Evolutionary conservation across 192 early-diverging fungal genomes (phyloP), one percentile per base, ranked within the genome.

Genomic region (Coemansia sp.): DNA sequence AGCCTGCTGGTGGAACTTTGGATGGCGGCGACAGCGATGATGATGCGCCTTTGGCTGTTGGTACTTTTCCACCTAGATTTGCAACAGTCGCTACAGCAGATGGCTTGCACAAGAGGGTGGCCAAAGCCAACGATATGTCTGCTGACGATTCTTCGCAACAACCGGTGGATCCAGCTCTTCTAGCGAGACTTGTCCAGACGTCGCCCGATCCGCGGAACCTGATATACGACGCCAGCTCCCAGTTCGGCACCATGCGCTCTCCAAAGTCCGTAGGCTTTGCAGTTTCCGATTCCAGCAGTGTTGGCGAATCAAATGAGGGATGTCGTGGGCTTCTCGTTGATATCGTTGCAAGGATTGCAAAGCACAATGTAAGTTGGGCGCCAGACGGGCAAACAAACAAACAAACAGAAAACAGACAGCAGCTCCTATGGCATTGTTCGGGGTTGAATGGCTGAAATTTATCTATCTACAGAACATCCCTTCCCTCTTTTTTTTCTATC

Each of bases 181-280:
- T 82, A 49, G 74, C 79, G 0, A 63, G 39, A 65, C 71, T 82
- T 12, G 74, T 82, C 32, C 74, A 69, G 43, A 60, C 65, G 16
- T 82, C 79, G 64, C 79, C 80, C 8, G 80, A 83, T 42, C 80
- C 80, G 39, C 80, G 80, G 18, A 83, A 51, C 40, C 66, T 83
- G 26, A 83, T 83, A 41, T 83, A 83, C 66, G 80, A 74, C 56
- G 71, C 72, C 8, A 67, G 55, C n/a, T 83, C 80, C 46, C 80
- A 72, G 61, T 83, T 83, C 59, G 80, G 80, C 19, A 73, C 79
- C 22, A 82, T 82, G 79, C 71, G 74, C 16, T 73, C 78, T 16
- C 69, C 43, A 57, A 61, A 55, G 39, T 70, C 79, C 18, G 68
- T 58, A 32, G 58, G 41, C 18, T 36, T 56, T 56, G 26, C 36